These are phyloP conservation scores for Mrakia frigida DNA, from an alignment of 768 basidiomycete genomes.

Conservation along the genomic window DNA sequence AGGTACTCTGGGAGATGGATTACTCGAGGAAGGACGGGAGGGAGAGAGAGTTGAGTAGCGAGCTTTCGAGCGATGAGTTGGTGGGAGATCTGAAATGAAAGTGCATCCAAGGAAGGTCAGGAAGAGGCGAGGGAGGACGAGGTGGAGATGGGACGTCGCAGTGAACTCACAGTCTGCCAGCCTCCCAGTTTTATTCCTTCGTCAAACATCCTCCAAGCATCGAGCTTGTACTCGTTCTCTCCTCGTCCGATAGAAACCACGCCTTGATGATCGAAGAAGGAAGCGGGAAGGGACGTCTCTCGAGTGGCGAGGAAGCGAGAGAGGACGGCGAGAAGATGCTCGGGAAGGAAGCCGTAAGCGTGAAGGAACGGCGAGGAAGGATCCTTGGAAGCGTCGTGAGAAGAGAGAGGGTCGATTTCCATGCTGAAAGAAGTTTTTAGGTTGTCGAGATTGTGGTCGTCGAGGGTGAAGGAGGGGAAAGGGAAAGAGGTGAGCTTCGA, in stretches of 20 bases:
- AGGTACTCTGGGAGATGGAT: not conserved
- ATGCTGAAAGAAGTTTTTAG: not conserved
- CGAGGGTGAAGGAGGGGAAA: not conserved
- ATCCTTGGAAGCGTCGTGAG: not conserved
- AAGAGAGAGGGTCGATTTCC: not conserved
- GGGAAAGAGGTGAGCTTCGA: not conserved
- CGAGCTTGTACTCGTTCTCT: not conserved
- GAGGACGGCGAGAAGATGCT: not conserved
- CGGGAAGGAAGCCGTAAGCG: not conserved
- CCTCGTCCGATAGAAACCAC: not conserved
- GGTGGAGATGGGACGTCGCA: not conserved
- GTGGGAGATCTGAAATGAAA: not conserved
- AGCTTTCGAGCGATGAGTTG: not conserved
- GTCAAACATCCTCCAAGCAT: not conserved
- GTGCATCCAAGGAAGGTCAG: not conserved
- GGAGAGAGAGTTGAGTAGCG: not conserved
- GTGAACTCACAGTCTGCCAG: not conserved
- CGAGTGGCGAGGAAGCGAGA: not conserved
- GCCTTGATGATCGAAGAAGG: not conserved
- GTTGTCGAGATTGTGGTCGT: not conserved
- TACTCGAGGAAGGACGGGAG: not conserved
- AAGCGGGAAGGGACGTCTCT: not conserved
- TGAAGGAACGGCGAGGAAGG: not conserved
- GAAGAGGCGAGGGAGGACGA: not conserved
- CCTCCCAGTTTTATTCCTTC: not conserved